A percentile compares a stretch with the other conserved stretches of the same genome.
These are phyloP conservation scores for Backusella circina DNA, from an alignment of 192 early-diverging fungal species.

Conservation along the genomic window DNA sequence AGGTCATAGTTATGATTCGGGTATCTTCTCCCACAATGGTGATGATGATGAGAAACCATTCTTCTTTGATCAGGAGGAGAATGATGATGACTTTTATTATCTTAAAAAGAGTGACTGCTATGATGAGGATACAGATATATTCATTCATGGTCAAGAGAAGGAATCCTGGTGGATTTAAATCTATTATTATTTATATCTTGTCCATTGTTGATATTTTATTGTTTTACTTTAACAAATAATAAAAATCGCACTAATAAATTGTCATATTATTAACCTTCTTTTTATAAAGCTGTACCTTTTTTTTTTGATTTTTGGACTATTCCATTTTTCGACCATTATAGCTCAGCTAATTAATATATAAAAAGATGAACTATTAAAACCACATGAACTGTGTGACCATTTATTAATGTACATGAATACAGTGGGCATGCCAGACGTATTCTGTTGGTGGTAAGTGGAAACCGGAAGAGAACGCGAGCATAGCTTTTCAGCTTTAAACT, in stretches of 20 bases:
- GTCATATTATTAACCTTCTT: not conserved
- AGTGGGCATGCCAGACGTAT: no score
- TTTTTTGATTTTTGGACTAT: not conserved
- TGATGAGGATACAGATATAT: slow-evolving; percentile 21
- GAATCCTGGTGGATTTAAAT: slow-evolving; percentile 23
- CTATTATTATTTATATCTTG: not conserved
- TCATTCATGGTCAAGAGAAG: slow-evolving; percentile 25
- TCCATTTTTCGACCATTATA: no score
- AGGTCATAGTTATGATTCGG: slow-evolving; percentile 12
- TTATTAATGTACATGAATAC: no score
- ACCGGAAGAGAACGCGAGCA: no score
- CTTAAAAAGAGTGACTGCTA: not conserved
- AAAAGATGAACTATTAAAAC: no score
- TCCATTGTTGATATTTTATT: not conserved
- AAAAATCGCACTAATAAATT: not conserved
- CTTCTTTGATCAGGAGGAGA: not conserved
- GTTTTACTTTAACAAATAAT: not conserved
- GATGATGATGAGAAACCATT: not conserved
- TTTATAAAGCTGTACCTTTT: not conserved
- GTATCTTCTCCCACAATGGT: slow-evolving; percentile 9
- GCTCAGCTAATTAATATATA: no score
- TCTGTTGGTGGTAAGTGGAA: no score
- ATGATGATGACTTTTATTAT: not conserved
- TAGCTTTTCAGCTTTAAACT: no score
- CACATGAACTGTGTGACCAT: no score